A percentile compares a stretch with the other conserved stretches of the same genome.
These are phyloP conservation scores for Quercus robur DNA, from an alignment of 306 rosid species.

Conservation along the genomic window DNA sequence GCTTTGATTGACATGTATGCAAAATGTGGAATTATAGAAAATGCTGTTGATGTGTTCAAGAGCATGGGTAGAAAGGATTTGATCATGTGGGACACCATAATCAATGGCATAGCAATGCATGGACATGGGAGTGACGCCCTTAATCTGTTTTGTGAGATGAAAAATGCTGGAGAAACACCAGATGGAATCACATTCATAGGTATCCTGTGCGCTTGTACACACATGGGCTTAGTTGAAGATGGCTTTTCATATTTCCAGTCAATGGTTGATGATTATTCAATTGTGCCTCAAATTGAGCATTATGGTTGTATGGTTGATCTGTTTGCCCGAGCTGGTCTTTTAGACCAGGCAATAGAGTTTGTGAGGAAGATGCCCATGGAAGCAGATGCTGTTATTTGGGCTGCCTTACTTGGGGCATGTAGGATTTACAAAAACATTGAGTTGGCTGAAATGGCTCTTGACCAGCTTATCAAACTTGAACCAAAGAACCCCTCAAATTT, in stretches of 20 bases:
- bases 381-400: conserved; percentile 17
- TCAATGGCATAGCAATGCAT: no score
- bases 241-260: no score
- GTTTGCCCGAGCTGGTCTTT: conserved; percentile 57
- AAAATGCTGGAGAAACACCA: conserved; percentile 33
- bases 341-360: conserved; percentile 55
- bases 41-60: conserved; percentile 45
- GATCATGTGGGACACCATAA: no score
- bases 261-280: conserved; percentile 22
- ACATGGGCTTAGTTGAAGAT: no score
- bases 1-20: conserved; percentile 52
- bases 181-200: no score
- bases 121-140: conserved; percentile 9
- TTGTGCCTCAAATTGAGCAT: conserved; percentile 19
- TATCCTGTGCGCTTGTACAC: no score
- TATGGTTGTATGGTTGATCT: conserved; percentile 18
- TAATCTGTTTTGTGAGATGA: conserved; percentile 56
- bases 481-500: conserved; percentile 75
- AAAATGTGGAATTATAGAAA: conserved; percentile 69
- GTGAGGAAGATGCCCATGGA: conserved; percentile 64
- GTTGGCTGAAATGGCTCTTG: conserved; percentile 47
- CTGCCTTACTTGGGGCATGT: no score
- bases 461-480: conserved; percentile 60
- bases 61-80: no score
- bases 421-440: no score